A percentile compares a stretch with the other conserved stretches of the same genome.
Conservation (phyloP, 805 yeast species). For the Sugiyamaella valdiviana region DNA sequence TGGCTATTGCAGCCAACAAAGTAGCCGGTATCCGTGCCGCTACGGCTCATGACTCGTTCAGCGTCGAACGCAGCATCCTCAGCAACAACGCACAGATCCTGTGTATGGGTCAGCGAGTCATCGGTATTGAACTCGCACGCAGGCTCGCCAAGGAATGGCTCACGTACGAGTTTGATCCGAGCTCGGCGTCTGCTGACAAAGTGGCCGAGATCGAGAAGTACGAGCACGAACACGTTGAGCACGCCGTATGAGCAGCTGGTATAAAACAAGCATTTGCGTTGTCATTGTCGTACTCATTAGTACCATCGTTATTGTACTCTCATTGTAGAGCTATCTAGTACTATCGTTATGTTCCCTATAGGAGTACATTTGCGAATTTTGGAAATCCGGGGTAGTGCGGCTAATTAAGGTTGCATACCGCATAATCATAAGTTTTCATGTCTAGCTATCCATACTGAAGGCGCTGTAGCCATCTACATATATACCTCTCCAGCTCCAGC, state of each 20-base stretch:
- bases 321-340: not conserved
- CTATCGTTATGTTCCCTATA: too few relatives aligned
- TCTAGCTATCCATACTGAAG: not conserved
- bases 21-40: constrained; percentile 44
- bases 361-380: too few relatives aligned
- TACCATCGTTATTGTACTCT: too few relatives aligned
- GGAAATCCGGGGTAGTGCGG: not conserved
- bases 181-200: constrained; percentile 39
- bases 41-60: constrained; percentile 44
- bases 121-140: constrained; percentile 40
- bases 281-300: too few relatives aligned
- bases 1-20: constrained; percentile 44
- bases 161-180: constrained; percentile 36
- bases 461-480: too few relatives aligned
- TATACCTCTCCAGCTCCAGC: too few relatives aligned
- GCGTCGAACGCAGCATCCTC: constrained; percentile 41
- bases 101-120: constrained; percentile 45
- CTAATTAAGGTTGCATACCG: not conserved
- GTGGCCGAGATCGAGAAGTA: constrained; percentile 33
- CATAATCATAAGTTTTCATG: not conserved
- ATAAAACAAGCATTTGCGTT: too few relatives aligned
- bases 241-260: too few relatives aligned
- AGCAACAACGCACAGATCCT: constrained; percentile 41
- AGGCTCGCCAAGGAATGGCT: constrained; percentile 42
- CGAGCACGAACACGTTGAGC: constrained; percentile 25